Conservation (phyloP, 1,284 basidiomycete genomes). For the Cryptococcus sp. region DNA sequence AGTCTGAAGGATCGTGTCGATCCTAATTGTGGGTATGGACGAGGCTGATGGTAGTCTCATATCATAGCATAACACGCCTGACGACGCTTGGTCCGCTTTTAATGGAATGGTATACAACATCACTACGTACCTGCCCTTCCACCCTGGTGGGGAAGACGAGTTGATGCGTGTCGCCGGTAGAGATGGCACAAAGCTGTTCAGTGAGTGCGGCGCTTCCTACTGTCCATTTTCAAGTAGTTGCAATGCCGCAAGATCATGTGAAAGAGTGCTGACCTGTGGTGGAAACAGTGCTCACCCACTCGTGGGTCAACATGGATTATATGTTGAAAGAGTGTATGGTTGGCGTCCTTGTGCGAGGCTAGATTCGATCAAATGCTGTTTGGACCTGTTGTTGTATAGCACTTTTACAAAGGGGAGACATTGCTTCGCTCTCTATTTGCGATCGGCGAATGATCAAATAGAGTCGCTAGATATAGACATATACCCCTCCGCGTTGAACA, state of each 20-base stretch:
- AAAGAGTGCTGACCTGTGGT: slow-evolving; percentile 4
- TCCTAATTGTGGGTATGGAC: not conserved
- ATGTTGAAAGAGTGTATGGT: slow-evolving; percentile 91
- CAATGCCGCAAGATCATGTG: not conserved
- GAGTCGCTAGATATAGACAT: too few relatives aligned
- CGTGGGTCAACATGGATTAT: slow-evolving; percentile 91
- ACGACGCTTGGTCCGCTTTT: slow-evolving; percentile 92
- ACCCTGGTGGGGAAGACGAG: slow-evolving; percentile 92
- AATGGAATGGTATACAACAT: slow-evolving; percentile 97
- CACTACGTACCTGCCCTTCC: slow-evolving; percentile 85
- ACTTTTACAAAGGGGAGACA: too few relatives aligned
- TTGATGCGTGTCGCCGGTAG: slow-evolving; percentile 94
- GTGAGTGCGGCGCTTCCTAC: slow-evolving; percentile 56
- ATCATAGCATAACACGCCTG: slow-evolving; percentile 54
- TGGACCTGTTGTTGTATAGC: too few relatives aligned
- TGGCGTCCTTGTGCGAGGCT: slow-evolving; percentile 71
- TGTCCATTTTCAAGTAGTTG: not conserved
- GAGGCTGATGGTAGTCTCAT: slow-evolving; percentile 4
- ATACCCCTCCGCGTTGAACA: too few relatives aligned
- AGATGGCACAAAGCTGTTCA: slow-evolving; percentile 91
- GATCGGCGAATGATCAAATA: too few relatives aligned
- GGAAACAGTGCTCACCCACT: slow-evolving; percentile 60
- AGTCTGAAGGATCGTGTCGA: too few relatives aligned
- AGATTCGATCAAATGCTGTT: not conserved
- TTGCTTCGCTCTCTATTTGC: too few relatives aligned